Conservation (phyloP, 2,329 filamentous ascomycete genomes). For the Leptosphaerulina australis region DNA sequence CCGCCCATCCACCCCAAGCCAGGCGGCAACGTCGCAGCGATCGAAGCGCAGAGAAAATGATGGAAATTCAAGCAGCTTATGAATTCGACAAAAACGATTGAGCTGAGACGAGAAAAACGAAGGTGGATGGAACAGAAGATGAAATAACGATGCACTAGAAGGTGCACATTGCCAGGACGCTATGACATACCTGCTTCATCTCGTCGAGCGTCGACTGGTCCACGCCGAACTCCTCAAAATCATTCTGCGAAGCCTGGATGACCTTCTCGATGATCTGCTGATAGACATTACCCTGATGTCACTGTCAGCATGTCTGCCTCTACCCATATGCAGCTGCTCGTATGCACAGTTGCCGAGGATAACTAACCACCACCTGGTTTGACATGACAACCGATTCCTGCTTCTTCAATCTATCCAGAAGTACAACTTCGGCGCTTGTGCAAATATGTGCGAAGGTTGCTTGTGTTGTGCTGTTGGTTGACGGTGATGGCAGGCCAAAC, state of each 20-base stretch:
- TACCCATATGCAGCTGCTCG: constrained; percentile 22
- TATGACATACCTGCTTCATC: constrained; percentile 77
- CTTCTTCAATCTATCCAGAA: constrained; percentile 27
- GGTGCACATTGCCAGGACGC: constrained; percentile 24
- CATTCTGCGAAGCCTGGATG: constrained; percentile 71
- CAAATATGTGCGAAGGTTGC: constrained; percentile 29
- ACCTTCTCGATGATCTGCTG: constrained; percentile 84
- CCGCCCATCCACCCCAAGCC: constrained; percentile 42
- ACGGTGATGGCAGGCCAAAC: constrained; percentile 24
- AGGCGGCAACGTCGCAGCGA: constrained; percentile 28
- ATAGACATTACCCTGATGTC: constrained; percentile 73
- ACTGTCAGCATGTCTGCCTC: constrained; percentile 39
- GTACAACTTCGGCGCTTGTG: constrained; percentile 20
- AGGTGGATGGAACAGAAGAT: constrained; percentile 9
- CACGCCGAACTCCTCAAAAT: constrained; percentile 96
- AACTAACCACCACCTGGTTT: constrained; percentile 49
- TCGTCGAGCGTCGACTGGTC: constrained; percentile 86
- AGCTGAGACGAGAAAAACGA: constrained; percentile 5
- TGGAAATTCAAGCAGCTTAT: constrained; percentile 18
- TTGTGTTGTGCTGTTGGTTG: constrained; percentile 27
- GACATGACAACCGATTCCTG: constrained; percentile 39
- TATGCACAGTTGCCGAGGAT: constrained; percentile 26
- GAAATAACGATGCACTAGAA: constrained; percentile 22
- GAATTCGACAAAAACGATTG: neutral
- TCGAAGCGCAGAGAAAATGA: constrained; percentile 26